Percentiles rank a stretch among this genome's conserved stretches.
Evolutionary conservation across 164 flowering plant genomes (phyloP).

Genomic region (Platanus orientalis): DNA sequence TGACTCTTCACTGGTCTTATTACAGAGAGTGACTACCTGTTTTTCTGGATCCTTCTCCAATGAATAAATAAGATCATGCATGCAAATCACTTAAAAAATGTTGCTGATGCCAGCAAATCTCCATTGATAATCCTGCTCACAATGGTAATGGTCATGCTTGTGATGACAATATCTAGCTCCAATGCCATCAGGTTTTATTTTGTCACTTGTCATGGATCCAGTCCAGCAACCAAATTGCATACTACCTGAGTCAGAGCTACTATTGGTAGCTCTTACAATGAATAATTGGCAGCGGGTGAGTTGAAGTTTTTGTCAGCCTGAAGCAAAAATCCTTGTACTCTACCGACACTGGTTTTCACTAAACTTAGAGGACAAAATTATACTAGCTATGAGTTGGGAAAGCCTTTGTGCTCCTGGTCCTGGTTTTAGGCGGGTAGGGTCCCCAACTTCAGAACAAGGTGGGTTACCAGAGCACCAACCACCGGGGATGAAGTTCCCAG

Average conservation of each 20-base stretch:
- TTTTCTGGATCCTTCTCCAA: neutral
- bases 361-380: slow-evolving; percentile 14
- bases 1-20: neutral
- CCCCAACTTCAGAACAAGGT: slow-evolving; percentile 26
- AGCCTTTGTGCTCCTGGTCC: slow-evolving; percentile 30
- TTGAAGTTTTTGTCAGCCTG: neutral
- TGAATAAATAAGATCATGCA: neutral
- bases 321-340: slow-evolving; percentile 4
- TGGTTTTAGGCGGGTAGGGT: slow-evolving; percentile 19
- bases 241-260: neutral
- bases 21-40: neutral
- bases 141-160: neutral
- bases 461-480: slow-evolving; percentile 33
- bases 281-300: neutral
- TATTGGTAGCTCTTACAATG: neutral
- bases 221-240: neutral
- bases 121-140: neutral
- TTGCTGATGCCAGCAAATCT: neutral
- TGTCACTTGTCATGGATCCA: slow-evolving; percentile 3
- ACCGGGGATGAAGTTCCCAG: slow-evolving; percentile 25
- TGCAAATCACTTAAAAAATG: neutral
- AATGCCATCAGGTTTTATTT: neutral
- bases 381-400: slow-evolving; percentile 12
- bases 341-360: slow-evolving; percentile 20
- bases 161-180: neutral